Percentiles rank a stretch among this genome's conserved stretches.
phyloP scores from a whole-genome alignment of 192 early-diverging fungal species.

The Dispira simplex region DNA sequence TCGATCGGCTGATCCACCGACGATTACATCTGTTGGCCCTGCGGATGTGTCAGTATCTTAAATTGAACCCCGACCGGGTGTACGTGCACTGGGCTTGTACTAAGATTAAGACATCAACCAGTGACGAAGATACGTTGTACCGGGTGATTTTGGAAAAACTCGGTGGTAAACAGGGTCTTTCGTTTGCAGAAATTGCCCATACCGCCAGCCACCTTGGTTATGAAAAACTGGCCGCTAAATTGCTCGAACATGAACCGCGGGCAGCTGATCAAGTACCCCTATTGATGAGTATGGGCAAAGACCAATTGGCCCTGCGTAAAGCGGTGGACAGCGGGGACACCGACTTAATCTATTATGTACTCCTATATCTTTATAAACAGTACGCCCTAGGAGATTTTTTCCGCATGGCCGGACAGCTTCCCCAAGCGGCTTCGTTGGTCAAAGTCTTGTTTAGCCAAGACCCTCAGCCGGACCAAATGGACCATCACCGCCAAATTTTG shows the following conservation, averaged over 20 bases:
- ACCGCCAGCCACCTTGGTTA: conserved; percentile 75
- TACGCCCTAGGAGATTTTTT: conserved; percentile 80
- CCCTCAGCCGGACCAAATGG: conserved; percentile 33
- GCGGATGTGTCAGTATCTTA: conserved; percentile 67
- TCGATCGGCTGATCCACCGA: conserved; percentile 70
- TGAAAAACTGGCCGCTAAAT: conserved; percentile 54
- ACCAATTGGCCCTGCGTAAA: conserved; percentile 71
- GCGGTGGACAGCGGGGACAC: conserved; percentile 92
- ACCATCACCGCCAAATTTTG: conserved; percentile 59
- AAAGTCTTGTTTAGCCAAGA: conserved; percentile 37
- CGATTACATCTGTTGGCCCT: conserved; percentile 77
- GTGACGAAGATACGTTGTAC: conserved; percentile 75
- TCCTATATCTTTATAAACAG: conserved; percentile 82
- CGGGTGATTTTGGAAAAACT: conserved; percentile 67
- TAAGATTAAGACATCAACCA: conserved; percentile 68
- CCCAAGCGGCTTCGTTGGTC: conserved; percentile 68
- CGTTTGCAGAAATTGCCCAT: conserved; percentile 85
- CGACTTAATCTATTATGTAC: conserved; percentile 88
- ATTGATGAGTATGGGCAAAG: conserved; percentile 84
- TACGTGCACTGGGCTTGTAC: conserved; percentile 94
- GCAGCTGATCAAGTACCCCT: conserved; percentile 91
- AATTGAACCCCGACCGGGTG: conserved; percentile 61
- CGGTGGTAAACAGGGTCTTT: conserved; percentile 49
- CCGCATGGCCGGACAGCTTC: conserved; percentile 60
- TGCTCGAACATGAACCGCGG: conserved; percentile 88